A percentile compares a stretch with the other conserved stretches of the same genome.
Conservation (phyloP, 2,329 filamentous ascomycete species). For the Coleophoma eucalyptorum region DNA sequence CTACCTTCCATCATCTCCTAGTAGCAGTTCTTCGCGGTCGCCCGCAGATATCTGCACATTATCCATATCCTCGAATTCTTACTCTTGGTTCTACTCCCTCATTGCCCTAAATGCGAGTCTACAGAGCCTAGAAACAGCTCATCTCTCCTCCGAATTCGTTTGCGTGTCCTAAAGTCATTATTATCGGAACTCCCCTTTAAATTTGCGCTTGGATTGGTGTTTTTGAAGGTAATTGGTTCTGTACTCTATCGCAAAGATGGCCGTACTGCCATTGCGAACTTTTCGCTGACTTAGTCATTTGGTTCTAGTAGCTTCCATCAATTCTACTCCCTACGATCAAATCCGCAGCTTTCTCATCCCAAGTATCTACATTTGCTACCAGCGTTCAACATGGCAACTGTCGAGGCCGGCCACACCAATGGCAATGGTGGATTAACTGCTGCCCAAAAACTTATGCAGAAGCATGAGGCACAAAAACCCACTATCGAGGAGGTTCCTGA, state of each 20-base stretch:
- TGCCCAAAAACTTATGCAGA: constrained; percentile 57
- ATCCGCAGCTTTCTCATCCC: background rate
- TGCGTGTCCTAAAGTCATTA: constrained; percentile 4
- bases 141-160: constrained; percentile 1
- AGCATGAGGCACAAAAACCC: constrained; percentile 54
- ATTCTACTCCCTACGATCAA: background rate
- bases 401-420: constrained; percentile 14
- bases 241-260: background rate
- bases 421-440: constrained; percentile 17
- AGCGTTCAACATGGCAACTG: constrained; percentile 21
- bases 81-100: background rate
- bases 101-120: constrained; percentile 4
- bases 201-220: background rate
- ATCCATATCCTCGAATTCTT: background rate
- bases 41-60: background rate
- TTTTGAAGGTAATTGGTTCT: background rate
- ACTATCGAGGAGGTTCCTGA: constrained; percentile 80
- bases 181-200: background rate
- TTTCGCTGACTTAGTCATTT: background rate
- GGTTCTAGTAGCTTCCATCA: background rate
- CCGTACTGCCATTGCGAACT: background rate
- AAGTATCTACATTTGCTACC: background rate
- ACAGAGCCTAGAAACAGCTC: background rate
- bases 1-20: no score
- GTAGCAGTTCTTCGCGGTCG: no score